phyloP scores from a whole-genome alignment of 225 moss, liverwort and hornwort species.

The Takakia lepidozioides region DNA sequence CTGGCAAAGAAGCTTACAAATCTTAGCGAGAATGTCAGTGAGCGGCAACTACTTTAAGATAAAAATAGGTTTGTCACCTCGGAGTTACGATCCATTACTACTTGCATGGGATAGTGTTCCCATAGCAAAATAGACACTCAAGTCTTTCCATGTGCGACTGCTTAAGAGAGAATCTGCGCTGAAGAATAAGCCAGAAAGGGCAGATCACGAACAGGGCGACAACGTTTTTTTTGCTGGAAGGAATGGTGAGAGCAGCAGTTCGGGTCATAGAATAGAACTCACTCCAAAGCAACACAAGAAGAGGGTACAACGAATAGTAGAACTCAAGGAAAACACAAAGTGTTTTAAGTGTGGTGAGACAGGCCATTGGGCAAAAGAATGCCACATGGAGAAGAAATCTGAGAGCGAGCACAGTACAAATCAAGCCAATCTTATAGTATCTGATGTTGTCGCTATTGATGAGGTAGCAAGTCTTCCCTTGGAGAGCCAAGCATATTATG shows the following conservation, averaged over 20 bases:
- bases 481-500: no score
- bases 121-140: not conserved
- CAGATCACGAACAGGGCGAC: not conserved
- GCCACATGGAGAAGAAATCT: not conserved
- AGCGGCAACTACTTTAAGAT: constrained; percentile 1
- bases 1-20: not conserved
- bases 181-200: not conserved
- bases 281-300: not conserved
- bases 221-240: not conserved
- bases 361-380: not conserved
- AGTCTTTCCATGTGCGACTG: constrained; percentile 2
- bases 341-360: not conserved
- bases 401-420: not conserved
- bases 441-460: not conserved
- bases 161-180: not conserved
- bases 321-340: not conserved
- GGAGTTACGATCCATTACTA: not conserved
- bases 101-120: constrained; percentile 3
- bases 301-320: not conserved
- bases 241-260: not conserved
- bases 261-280: not conserved
- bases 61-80: constrained; percentile 1
- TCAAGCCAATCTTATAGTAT: no score
- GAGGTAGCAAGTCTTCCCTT: not conserved
- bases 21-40: not conserved